These are phyloP conservation scores for Cenchrus americanus DNA, from an alignment of 176 grass and related monocot species.

Conservation along the genomic window DNA sequence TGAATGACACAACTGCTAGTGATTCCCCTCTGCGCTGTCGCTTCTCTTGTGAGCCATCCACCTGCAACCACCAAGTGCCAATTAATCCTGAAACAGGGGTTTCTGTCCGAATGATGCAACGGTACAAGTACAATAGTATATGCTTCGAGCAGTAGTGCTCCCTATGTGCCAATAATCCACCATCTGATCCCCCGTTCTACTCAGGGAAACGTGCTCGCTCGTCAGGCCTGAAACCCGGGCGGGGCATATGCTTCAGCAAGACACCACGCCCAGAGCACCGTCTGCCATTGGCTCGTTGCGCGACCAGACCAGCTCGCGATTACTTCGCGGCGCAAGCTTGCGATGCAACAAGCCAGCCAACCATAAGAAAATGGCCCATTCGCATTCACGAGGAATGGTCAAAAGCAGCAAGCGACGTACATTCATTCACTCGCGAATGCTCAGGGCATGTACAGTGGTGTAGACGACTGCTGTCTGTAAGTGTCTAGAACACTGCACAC, in stretches of 20 bases:
- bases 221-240: conserved; percentile 2
- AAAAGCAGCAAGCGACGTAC: neutral
- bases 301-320: neutral
- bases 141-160: neutral
- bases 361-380: neutral
- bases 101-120: neutral
- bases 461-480: no score
- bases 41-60: neutral
- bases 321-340: neutral
- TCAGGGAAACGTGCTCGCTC: neutral
- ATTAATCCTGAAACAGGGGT: neutral
- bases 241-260: neutral
- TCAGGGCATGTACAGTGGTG: no score
- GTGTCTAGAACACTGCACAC: no score
- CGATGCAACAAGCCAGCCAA: neutral
- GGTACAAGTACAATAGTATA: neutral
- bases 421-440: neutral
- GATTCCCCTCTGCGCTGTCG: neutral
- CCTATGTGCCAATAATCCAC: neutral
- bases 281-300: neutral
- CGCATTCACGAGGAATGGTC: no score
- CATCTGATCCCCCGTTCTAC: neutral
- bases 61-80: neutral
- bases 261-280: neutral
- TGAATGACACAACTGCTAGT: neutral